Conservation (phyloP, 345 rosid species). For the Iberis pinnata region DNA sequence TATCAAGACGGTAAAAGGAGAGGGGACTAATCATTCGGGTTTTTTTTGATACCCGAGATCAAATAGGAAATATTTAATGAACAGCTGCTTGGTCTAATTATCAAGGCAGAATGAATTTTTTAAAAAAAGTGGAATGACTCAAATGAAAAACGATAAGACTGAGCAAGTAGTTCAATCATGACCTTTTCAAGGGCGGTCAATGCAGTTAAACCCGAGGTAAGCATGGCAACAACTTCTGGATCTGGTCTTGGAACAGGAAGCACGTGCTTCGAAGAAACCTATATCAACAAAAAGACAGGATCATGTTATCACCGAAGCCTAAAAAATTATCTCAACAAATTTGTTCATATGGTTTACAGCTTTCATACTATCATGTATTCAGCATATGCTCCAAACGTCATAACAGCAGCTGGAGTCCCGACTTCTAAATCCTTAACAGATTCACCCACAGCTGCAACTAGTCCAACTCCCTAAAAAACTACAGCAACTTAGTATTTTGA, state of each 20-base stretch:
- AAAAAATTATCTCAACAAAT: conserved; percentile 1
- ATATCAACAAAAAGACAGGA: conserved; percentile 11
- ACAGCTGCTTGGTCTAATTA: not conserved
- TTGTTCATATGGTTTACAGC: conserved; percentile 3
- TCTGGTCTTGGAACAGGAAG: conserved; percentile 91
- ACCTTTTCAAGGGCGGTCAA: conserved; percentile 93
- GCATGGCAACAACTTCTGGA: conserved; percentile 98
- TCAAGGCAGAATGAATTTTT: not conserved
- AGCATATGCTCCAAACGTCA: conserved; percentile 84
- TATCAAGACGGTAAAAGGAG: not conserved
- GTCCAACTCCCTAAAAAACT: conserved; percentile 68
- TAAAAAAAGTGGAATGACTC: not conserved
- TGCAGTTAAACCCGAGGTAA: conserved; percentile 95
- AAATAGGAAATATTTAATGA: not conserved
- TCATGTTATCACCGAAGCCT: not conserved
- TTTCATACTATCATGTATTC: conserved; percentile 56
- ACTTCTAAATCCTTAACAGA: conserved; percentile 60
- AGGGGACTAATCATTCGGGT: not conserved
- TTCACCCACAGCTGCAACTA: conserved; percentile 82
- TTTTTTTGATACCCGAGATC: not conserved
- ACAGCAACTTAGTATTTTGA: conserved; percentile 19
- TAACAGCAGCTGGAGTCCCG: conserved; percentile 90
- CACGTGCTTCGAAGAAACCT: conserved; percentile 71
- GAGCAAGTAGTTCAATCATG: not conserved
- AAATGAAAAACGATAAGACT: not conserved